Evolutionary conservation across 164 flowering plant species (phyloP).

Genomic region (Magnolia officinalis): DNA sequence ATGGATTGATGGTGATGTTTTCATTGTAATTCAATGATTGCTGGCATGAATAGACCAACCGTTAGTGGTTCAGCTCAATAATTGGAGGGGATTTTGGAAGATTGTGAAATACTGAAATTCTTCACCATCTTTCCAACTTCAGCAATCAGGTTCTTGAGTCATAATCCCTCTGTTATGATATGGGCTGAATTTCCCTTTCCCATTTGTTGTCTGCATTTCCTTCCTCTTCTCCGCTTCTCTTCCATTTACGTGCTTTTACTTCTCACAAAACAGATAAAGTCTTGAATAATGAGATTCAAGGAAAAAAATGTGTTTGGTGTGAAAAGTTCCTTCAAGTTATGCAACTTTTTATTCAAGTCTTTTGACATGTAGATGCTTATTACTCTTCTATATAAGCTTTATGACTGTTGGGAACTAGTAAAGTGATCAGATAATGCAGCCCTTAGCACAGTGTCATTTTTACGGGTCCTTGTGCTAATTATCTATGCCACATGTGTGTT

Average conservation of each 20-base stretch:
- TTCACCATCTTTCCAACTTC: background rate
- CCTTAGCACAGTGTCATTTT: background rate
- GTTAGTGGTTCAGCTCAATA: background rate
- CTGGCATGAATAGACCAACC: background rate
- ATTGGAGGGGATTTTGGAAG: background rate
- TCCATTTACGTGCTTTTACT: background rate
- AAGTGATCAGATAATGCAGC: background rate
- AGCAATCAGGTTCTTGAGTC: background rate
- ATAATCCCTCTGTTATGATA: background rate
- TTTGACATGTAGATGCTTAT: background rate
- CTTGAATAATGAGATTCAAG: background rate
- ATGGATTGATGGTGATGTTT: background rate
- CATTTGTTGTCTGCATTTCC: background rate
- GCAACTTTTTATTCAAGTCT: background rate
- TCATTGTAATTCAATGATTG: too few species aligned
- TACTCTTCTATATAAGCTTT: background rate
- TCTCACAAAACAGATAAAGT: background rate
- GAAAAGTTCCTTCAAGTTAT: background rate
- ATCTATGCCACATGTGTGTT: background rate
- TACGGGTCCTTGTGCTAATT: background rate
- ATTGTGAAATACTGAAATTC: background rate
- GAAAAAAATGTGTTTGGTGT: background rate
- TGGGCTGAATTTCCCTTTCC: background rate
- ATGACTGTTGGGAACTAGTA: background rate
- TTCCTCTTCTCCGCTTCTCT: background rate